A percentile compares a stretch with the other conserved stretches of the same genome.
Conservation (phyloP, 208 protist species). For the Crithidia bombi region DNA sequence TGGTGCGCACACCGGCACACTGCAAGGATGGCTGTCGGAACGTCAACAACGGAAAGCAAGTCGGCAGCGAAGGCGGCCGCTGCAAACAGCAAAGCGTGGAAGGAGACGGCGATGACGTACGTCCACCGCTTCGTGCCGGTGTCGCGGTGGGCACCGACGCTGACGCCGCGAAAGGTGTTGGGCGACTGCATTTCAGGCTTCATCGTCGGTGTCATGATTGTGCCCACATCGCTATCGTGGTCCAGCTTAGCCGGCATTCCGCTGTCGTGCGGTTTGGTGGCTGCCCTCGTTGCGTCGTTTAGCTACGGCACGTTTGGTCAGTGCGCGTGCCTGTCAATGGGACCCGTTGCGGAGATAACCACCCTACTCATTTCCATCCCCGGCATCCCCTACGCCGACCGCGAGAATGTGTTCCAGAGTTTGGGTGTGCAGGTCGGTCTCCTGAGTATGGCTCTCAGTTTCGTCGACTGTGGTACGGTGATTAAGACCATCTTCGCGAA, state of each 20-base stretch:
- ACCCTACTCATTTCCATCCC: constrained; percentile 61
- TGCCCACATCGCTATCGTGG: constrained; percentile 57
- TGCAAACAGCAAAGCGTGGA: constrained; percentile 1
- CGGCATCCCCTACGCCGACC: constrained; percentile 28
- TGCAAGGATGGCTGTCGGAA: neutral
- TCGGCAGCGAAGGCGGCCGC: neutral
- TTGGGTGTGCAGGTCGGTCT: constrained; percentile 58
- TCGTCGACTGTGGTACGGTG: constrained; percentile 56
- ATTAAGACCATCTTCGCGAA: constrained; percentile 65
- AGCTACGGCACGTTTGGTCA: constrained; percentile 58
- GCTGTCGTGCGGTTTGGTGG: constrained; percentile 49
- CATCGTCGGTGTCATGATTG: constrained; percentile 62
- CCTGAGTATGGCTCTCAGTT: constrained; percentile 48
- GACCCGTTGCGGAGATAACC: constrained; percentile 59
- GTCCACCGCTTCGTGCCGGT: constrained; percentile 46
- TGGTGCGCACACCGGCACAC: no score
- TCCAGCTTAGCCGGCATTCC: constrained; percentile 47
- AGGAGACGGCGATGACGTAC: constrained; percentile 10
- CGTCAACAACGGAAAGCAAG: neutral
- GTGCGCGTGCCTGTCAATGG: constrained; percentile 47
- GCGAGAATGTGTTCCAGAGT: constrained; percentile 40
- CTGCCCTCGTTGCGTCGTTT: constrained; percentile 45
- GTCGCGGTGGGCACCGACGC: constrained; percentile 34
- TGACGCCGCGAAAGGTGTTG: constrained; percentile 32
- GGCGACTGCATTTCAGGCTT: constrained; percentile 49